These are phyloP conservation scores for Rubia balearica DNA, from an alignment of 305 asterid species.

Conservation along the genomic window DNA sequence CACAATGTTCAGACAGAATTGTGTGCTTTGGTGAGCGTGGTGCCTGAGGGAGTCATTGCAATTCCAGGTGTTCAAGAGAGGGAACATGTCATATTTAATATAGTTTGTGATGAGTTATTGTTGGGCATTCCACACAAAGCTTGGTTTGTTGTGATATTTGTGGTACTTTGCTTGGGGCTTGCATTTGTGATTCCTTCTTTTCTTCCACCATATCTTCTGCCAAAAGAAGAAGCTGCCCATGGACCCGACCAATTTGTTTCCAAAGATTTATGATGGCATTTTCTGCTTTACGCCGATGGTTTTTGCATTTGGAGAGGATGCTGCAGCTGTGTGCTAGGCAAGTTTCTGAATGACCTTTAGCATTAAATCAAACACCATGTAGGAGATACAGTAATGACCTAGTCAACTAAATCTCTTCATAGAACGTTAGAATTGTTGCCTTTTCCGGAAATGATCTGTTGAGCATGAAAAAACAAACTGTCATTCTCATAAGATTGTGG, in stretches of 20 bases:
- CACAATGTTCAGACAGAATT: not conserved
- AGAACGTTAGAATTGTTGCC: too few relatives aligned
- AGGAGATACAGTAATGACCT: too few relatives aligned
- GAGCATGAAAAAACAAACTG: not conserved
- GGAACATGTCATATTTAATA: not conserved
- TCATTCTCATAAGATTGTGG: not conserved
- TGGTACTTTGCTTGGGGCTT: constrained; percentile 47
- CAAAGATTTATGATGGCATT: constrained; percentile 37
- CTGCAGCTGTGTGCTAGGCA: not conserved
- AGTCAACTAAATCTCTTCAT: too few relatives aligned
- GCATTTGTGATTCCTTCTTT: constrained; percentile 57
- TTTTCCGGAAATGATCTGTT: too few relatives aligned
- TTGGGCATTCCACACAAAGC: constrained; percentile 75
- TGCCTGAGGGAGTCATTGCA: too few relatives aligned
- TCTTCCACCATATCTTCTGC: constrained; percentile 60
- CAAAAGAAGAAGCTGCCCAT: constrained; percentile 33
- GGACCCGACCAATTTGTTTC: constrained; percentile 21
- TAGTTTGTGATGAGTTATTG: constrained; percentile 88
- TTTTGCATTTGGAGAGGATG: not conserved
- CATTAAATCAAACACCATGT: not conserved
- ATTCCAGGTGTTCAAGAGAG: too few relatives aligned
- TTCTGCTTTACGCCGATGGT: not conserved
- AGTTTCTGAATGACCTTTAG: not conserved
- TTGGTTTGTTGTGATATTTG: constrained; percentile 59
- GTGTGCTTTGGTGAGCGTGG: too few relatives aligned